Base-by-base conservation (phyloP, 352 stramenopile genomes). In the Albugo laibachii region DNA sequence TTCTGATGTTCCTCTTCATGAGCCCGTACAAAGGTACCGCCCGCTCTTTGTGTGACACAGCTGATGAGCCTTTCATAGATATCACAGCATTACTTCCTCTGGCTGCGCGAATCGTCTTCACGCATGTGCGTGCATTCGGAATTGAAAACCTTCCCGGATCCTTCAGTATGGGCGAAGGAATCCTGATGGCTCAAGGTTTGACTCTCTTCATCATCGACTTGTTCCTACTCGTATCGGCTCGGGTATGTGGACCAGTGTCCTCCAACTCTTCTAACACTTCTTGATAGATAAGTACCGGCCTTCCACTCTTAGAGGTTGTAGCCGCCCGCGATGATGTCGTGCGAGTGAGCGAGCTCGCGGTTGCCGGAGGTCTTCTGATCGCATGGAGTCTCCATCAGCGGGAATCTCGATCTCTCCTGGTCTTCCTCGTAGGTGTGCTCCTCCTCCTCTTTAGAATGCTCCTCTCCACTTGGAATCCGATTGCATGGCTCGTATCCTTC, bases 151-250 rank as follows among this genome's bases (percentile, higher is more conserved):
- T 87, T 5, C 61, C 61, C 13, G 56, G 63, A 5, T 89, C 77
- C 11, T 85, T 91, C 44, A 91, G 71, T 1, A 42, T 84, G 24
- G 74, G 77, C 0, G 77, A 91, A 54, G 72, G 64, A 11, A 31
- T 83, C 37, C 60, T 89, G 15, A 59, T 83, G 14, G 61, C 71
- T 1, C 68, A 89, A 42, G 66, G 65, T 2, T 24, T 85, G 15
- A 61, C 70, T 0, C 49, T 85, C 40, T 59, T 57, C 13, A 41
- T 59, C 5, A 62, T 76, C 27, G 74, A 89, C 20, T 53, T 75
- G 11, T 11, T 64, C 3, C 59, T 89, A 27, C 60, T 62, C 39
- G 73, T 63, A 1, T 11, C 58, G 11, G 47, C 50, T n/a, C 59
- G 61, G 49, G 69, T 89, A 42, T 20, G 50, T n/a, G 3, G 8